Evolutionary conservation across 2,329 filamentous ascomycete genomes (phyloP).

Genomic region (Venturia carpophila): DNA sequence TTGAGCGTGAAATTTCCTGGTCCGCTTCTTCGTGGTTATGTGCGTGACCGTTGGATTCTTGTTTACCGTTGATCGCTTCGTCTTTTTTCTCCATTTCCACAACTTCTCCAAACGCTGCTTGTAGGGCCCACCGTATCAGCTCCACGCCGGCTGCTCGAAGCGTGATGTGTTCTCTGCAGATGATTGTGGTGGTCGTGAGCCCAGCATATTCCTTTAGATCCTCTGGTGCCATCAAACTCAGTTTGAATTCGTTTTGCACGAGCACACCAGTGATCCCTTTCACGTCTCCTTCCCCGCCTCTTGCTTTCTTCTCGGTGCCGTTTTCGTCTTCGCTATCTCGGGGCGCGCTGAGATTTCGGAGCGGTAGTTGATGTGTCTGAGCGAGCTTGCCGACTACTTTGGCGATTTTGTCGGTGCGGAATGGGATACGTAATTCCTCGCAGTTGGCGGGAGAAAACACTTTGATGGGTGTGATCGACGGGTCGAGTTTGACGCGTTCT

Average conservation of each 20-base stretch:
- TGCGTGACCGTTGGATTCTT: constrained; percentile 26
- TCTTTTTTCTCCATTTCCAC: constrained; percentile 27
- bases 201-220: constrained; percentile 94
- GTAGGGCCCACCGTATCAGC: constrained; percentile 85
- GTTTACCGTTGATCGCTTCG: constrained; percentile 30
- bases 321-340: constrained; percentile 36
- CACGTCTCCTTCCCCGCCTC: constrained; percentile 25
- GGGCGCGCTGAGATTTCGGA: constrained; percentile 29
- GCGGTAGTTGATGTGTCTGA: constrained; percentile 60
- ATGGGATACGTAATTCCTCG: constrained; percentile 89
- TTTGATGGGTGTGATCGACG: constrained; percentile 60
- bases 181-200: constrained; percentile 89
- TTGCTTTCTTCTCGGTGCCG: constrained; percentile 24
- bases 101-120: constrained; percentile 86
- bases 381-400: constrained; percentile 95
- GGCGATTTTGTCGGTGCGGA: constrained; percentile 88
- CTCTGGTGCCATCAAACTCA: constrained; percentile 93
- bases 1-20: constrained; percentile 53
- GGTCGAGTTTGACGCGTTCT: constrained; percentile 48
- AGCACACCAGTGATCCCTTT: constrained; percentile 79
- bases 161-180: constrained; percentile 83
- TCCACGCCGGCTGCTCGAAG: constrained; percentile 84
- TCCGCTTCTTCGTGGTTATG: constrained; percentile 50
- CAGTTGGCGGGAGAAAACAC: constrained; percentile 92
- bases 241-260: constrained; percentile 95